These are phyloP conservation scores for Aspergillus kassunensis DNA, from an alignment of 495 filamentous ascomycete species.

Conservation along the genomic window DNA sequence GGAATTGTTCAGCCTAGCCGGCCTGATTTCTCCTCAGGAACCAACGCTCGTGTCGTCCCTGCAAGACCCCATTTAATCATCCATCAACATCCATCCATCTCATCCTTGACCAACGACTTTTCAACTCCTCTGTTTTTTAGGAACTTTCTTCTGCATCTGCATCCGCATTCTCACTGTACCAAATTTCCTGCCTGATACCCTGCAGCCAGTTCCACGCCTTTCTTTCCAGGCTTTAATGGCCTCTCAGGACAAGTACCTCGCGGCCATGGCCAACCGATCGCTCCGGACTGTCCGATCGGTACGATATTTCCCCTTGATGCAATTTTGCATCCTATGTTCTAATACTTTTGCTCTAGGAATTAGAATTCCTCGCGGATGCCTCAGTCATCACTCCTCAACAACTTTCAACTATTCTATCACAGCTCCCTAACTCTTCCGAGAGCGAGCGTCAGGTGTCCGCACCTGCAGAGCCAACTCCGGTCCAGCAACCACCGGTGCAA, in stretches of 20 bases:
- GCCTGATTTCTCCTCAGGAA: slow-evolving; percentile 13
- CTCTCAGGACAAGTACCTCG: slow-evolving; percentile 33
- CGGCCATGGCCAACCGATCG: slow-evolving; percentile 70
- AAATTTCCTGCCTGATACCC: background rate
- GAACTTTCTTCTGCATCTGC: background rate
- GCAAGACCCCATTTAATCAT: slow-evolving; percentile 5
- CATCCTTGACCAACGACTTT: slow-evolving; percentile 1
- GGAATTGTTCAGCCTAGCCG: slow-evolving; percentile 4
- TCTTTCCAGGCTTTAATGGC: slow-evolving; percentile 30
- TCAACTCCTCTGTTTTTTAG: background rate
- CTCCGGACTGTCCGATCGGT: slow-evolving; percentile 82
- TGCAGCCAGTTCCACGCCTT: background rate
- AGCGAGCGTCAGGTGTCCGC: slow-evolving; percentile 31
- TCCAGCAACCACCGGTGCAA: slow-evolving; percentile 24
- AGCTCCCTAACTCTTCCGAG: slow-evolving; percentile 66
- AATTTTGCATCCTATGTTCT: background rate
- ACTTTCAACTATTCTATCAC: slow-evolving; percentile 64
- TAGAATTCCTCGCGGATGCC: slow-evolving; percentile 81
- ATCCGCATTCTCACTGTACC: background rate
- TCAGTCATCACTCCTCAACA: slow-evolving; percentile 66
- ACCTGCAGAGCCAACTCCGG: slow-evolving; percentile 27
- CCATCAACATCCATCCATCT: slow-evolving; percentile 12
- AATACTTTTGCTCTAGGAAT: slow-evolving; percentile 58
- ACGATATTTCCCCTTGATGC: slow-evolving; percentile 25
- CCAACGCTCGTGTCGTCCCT: slow-evolving; percentile 10